Base-by-base conservation (phyloP, 768 basidiomycete genomes). In the Udeniomyces megalosporus region DNA sequence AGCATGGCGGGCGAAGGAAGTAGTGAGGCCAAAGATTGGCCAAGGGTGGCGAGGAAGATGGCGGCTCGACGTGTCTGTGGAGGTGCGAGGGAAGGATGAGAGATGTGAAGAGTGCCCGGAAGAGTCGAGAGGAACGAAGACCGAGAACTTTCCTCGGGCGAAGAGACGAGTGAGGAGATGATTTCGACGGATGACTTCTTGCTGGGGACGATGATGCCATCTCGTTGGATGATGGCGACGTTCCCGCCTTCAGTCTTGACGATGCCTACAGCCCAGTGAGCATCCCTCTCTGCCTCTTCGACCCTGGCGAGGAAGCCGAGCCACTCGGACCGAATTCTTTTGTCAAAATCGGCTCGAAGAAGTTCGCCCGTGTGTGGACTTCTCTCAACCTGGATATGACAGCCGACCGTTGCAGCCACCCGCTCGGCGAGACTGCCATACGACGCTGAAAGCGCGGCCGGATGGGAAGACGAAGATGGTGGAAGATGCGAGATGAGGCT, bases 301-400 rank as follows among this genome's bases (percentile, higher is more conserved):
- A 88, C 91, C 61, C 88, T 80, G 8, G 91, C 85, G 65, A 92
- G 82, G 69, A 96, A 92, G 3, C 92, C 90, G 70, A 96, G 86
- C 92, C 93, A 97, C 68, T 96, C 91, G 50, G 86, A 77, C 72
- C 88, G 91, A 68, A 95, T 73, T 0, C 84, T 82, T 67, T 81
- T 84, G 82, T 87, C 85, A 70, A 88, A 90, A 48, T 82, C 83
- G 22, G 32, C 31, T n/a, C 55, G 45, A n/a, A 57, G 47, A 42
- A 52, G 45, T 26, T 58, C 62, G 17, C 90, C 90, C 2, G 87
- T 90, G 64, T 84, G 82, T 0, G 83, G 78, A 69, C 87, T 84
- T 46, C 79, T 78, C 66, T 81, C 79, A 38, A 92, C 77, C 59
- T 78, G 78, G 54, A 96, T 84, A 0, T 86, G 85, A 69, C 85